Conservation (phyloP, 768 basidiomycete genomes). For the Xerocomellus amylosporus region DNA sequence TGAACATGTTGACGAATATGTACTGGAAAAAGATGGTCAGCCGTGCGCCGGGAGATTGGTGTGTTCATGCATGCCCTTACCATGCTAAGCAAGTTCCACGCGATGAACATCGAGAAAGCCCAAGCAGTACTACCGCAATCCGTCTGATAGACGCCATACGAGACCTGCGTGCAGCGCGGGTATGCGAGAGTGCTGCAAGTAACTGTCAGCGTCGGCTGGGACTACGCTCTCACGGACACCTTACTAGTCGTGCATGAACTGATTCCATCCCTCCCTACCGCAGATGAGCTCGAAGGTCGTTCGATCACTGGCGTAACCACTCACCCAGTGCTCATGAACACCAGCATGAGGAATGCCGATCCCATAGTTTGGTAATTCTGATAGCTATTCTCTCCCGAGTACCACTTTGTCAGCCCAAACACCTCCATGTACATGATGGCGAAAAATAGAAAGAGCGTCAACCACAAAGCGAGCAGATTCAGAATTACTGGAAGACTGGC, state of each 20-base stretch:
- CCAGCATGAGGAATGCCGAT: constrained; percentile 81
- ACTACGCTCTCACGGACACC: not conserved
- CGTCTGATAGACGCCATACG: constrained; percentile 48
- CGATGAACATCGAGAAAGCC: constrained; percentile 86
- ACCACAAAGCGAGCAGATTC: constrained; percentile 83
- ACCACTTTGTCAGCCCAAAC: constrained; percentile 89
- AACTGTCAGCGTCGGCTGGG: not conserved
- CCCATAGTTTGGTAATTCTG: constrained; percentile 81
- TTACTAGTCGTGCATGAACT: constrained; percentile 96
- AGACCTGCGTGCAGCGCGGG: constrained; percentile 73
- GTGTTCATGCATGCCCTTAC: constrained; percentile 36
- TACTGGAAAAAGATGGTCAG: constrained; percentile 50
- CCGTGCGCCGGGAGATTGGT: constrained; percentile 15
- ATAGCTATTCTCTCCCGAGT: constrained; percentile 59
- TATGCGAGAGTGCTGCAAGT: constrained; percentile 62
- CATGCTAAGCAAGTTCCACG: constrained; percentile 96
- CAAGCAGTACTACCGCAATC: constrained; percentile 87
- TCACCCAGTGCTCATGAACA: constrained; percentile 91
- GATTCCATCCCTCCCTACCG: constrained; percentile 90
- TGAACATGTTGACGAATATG: constrained; percentile 95
- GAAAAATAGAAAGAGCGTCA: constrained; percentile 88
- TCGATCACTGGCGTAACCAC: constrained; percentile 22
- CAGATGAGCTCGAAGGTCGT: constrained; percentile 5
- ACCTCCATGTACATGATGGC: constrained; percentile 86
- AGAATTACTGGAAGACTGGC: constrained; percentile 84